Percentiles rank a stretch among this genome's conserved stretches.
Evolutionary conservation across 2,329 filamentous ascomycete genomes (phyloP).

Genomic region (Lecanicillium sp.): DNA sequence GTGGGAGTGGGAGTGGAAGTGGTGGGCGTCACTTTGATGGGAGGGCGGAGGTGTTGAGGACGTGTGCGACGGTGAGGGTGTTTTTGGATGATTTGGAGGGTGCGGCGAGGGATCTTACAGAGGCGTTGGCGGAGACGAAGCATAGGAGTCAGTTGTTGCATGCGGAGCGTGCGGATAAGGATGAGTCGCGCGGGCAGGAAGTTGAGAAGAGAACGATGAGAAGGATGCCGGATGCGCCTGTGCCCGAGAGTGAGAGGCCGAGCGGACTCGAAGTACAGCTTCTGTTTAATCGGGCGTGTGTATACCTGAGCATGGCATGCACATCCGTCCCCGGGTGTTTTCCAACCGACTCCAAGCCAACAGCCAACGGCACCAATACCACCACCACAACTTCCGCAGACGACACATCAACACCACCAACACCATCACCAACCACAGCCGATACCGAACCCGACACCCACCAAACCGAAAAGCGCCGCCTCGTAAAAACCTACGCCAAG

Average conservation of each 20-base stretch:
- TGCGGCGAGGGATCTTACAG: not conserved
- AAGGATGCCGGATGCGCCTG: not conserved
- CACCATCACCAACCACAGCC: not conserved
- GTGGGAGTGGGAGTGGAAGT: no score
- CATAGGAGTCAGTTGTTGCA: no score
- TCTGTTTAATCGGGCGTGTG: constrained; percentile 66
- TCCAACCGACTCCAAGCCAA: not conserved
- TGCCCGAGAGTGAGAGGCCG: constrained; percentile 49
- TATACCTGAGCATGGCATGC: constrained; percentile 65
- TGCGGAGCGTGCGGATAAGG: no score
- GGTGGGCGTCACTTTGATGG: constrained; percentile 20
- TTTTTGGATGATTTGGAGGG: not conserved
- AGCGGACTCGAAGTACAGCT: constrained; percentile 68
- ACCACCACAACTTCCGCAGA: no score
- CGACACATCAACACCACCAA: not conserved
- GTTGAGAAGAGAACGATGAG: no score
- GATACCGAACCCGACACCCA: constrained; percentile 9
- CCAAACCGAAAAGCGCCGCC: constrained; percentile 38
- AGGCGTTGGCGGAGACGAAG: not conserved
- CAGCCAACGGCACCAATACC: not conserved
- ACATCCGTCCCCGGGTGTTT: constrained; percentile 38
- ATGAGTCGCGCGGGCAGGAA: no score
- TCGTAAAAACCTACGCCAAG: constrained; percentile 67
- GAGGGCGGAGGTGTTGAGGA: not conserved
- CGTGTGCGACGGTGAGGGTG: not conserved